Percentiles rank a stretch among this genome's conserved stretches.
Evolutionary conservation across 1,139 yeast species (phyloP).

Genomic region (Pichia sp.): DNA sequence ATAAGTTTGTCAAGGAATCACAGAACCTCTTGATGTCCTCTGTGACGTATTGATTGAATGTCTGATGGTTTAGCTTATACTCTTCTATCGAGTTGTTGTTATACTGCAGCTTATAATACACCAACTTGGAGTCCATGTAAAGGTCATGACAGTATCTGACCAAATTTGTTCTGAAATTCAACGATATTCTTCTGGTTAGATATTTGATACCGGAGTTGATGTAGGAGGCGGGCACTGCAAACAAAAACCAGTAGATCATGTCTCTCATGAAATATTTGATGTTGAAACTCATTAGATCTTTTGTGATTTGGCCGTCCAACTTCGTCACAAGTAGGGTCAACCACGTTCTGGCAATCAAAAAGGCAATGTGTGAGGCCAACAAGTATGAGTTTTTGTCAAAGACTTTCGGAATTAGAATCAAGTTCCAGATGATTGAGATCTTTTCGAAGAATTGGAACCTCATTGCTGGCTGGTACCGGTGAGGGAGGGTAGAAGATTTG

Average conservation of each 20-base stretch:
- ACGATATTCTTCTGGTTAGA: slow-evolving; percentile 69
- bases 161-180: slow-evolving; percentile 80
- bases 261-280: slow-evolving; percentile 74
- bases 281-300: slow-evolving; percentile 80
- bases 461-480: slow-evolving; percentile 35
- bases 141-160: slow-evolving; percentile 87
- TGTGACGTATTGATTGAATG: slow-evolving; percentile 75
- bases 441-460: slow-evolving; percentile 72
- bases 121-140: slow-evolving; percentile 75
- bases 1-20: slow-evolving; percentile 76
- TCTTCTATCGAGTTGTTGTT: slow-evolving; percentile 33
- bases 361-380: slow-evolving; percentile 66
- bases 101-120: slow-evolving; percentile 70
- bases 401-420: slow-evolving; percentile 69
- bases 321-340: slow-evolving; percentile 80
- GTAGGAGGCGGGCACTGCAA: slow-evolving; percentile 91
- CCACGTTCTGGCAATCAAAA: slow-evolving; percentile 81
- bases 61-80: slow-evolving; percentile 36
- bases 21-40: slow-evolving; percentile 81
- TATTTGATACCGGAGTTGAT: slow-evolving; percentile 88
- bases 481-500: background rate
- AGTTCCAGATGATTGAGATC: slow-evolving; percentile 67
- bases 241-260: slow-evolving; percentile 76
- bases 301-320: slow-evolving; percentile 87
- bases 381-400: slow-evolving; percentile 64